phyloP scores from a whole-genome alignment of 495 filamentous ascomycete genomes.

The Penicillium diatomitis region DNA sequence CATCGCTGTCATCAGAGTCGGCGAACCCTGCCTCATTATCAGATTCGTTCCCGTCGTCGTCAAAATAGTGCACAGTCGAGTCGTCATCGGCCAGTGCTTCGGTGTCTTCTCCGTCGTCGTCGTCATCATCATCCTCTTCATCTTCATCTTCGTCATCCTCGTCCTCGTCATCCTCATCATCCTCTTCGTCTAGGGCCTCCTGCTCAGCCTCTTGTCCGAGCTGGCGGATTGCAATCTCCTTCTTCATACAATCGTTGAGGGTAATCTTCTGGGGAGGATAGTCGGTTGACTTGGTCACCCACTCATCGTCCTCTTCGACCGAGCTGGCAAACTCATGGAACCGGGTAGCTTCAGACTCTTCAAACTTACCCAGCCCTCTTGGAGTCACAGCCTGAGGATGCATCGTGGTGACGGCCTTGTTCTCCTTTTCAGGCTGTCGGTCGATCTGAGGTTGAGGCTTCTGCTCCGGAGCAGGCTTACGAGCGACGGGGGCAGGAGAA shows the following conservation, averaged over 20 bases:
- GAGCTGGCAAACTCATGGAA: slow-evolving; percentile 94
- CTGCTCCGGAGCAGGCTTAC: slow-evolving; percentile 31
- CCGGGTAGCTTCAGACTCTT: slow-evolving; percentile 57
- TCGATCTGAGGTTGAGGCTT: slow-evolving; percentile 3
- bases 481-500: slow-evolving; percentile 41
- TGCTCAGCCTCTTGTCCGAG: slow-evolving; percentile 86
- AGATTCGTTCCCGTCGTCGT: slow-evolving; percentile 75
- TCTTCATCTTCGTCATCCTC: slow-evolving; percentile 64
- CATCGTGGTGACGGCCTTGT: slow-evolving; percentile 2
- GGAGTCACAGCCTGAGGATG: slow-evolving; percentile 24
- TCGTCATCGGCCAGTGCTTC: slow-evolving; percentile 49
- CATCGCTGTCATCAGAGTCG: slow-evolving; percentile 70
- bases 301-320: slow-evolving; percentile 72
- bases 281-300: slow-evolving; percentile 60
- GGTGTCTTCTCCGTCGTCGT: slow-evolving; percentile 52
- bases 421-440: background rate
- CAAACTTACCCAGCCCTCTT: slow-evolving; percentile 46
- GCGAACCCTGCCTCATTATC: slow-evolving; percentile 94
- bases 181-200: slow-evolving; percentile 74
- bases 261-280: slow-evolving; percentile 59
- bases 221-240: slow-evolving; percentile 80
- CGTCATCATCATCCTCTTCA: slow-evolving; percentile 55
- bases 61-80: slow-evolving; percentile 56
- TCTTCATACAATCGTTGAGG: slow-evolving; percentile 78
- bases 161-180: slow-evolving; percentile 73